Evolutionary conservation across 805 yeast genomes (phyloP).

Genomic region (Torulaspora microellipsoides): DNA sequence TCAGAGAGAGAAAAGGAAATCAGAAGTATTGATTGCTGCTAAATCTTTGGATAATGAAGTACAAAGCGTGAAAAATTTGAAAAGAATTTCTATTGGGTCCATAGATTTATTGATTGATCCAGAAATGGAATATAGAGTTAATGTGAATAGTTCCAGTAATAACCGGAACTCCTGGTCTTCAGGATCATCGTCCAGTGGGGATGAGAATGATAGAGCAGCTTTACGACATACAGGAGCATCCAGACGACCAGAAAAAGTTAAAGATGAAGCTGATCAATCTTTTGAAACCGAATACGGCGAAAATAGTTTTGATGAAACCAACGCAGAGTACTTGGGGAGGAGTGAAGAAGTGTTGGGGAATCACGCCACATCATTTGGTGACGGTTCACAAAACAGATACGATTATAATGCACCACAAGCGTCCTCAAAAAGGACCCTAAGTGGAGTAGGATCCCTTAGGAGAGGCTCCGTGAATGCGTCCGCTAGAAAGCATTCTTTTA

Average conservation of each 20-base stretch:
- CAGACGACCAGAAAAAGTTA: background rate
- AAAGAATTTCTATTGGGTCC: conserved; percentile 66
- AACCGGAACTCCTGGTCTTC: conserved; percentile 21
- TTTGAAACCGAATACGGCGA: conserved; percentile 12
- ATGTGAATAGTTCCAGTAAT: conserved; percentile 15
- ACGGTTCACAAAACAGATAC: no score
- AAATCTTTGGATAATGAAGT: conserved; percentile 72
- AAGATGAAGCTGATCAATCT: conserved; percentile 4
- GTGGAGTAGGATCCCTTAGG: conserved; percentile 25
- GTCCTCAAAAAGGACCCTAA: conserved; percentile 17
- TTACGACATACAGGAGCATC: background rate
- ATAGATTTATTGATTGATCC: conserved; percentile 56
- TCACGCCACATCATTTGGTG: background rate
- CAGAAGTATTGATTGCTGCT: conserved; percentile 57
- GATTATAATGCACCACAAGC: background rate
- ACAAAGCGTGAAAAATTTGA: conserved; percentile 66
- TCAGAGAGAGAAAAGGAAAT: conserved; percentile 35
- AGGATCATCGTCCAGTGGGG: conserved; percentile 9
- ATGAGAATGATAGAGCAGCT: conserved; percentile 7
- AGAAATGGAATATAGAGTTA: conserved; percentile 52
- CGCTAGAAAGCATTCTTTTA: conserved; percentile 5
- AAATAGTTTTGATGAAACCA: conserved; percentile 29
- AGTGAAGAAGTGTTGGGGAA: background rate
- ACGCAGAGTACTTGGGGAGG: conserved; percentile 26
- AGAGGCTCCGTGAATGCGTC: conserved; percentile 19